phyloP scores from a whole-genome alignment of 495 filamentous ascomycete species.

The Pyrenula aspistea region DNA sequence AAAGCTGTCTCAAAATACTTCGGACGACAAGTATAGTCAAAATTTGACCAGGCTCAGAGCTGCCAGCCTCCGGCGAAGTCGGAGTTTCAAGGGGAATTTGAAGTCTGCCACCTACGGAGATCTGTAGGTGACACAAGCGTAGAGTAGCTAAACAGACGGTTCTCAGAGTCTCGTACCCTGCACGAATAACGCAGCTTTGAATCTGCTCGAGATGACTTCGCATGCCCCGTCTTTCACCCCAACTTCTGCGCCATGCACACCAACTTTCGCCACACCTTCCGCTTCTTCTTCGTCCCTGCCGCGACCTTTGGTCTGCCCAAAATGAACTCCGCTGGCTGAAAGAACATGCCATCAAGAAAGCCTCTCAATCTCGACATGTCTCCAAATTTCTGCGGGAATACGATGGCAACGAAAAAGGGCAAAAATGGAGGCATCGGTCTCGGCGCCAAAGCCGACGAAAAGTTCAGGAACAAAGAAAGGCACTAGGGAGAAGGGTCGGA shows the following conservation, averaged over 20 bases:
- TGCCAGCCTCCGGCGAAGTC: too few relatives aligned
- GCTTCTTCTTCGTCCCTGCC: slow-evolving; percentile 55
- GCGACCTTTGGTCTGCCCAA: slow-evolving; percentile 50
- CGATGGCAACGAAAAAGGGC: not conserved
- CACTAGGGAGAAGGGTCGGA: slow-evolving; percentile 1
- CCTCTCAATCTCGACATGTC: not conserved
- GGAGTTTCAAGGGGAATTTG: too few relatives aligned
- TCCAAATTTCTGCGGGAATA: not conserved
- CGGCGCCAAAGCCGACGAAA: not conserved
- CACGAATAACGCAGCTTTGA: too few relatives aligned
- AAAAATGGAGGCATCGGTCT: not conserved
- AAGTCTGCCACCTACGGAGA: too few relatives aligned
- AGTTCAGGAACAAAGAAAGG: not conserved
- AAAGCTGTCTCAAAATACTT: too few relatives aligned
- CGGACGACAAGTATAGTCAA: too few relatives aligned
- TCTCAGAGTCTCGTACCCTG: too few relatives aligned
- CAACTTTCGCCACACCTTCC: slow-evolving; percentile 46
- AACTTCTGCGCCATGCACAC: slow-evolving; percentile 44
- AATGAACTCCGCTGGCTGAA: slow-evolving; percentile 83
- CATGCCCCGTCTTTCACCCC: slow-evolving; percentile 68
- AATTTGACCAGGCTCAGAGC: too few relatives aligned
- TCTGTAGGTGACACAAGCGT: too few relatives aligned
- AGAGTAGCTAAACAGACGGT: too few relatives aligned
- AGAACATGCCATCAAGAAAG: slow-evolving; percentile 37
- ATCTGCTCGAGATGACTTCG: too few relatives aligned